phyloP scores from a whole-genome alignment of 169 alveolate genomes.

The Perkinsus chesapeaki region DNA sequence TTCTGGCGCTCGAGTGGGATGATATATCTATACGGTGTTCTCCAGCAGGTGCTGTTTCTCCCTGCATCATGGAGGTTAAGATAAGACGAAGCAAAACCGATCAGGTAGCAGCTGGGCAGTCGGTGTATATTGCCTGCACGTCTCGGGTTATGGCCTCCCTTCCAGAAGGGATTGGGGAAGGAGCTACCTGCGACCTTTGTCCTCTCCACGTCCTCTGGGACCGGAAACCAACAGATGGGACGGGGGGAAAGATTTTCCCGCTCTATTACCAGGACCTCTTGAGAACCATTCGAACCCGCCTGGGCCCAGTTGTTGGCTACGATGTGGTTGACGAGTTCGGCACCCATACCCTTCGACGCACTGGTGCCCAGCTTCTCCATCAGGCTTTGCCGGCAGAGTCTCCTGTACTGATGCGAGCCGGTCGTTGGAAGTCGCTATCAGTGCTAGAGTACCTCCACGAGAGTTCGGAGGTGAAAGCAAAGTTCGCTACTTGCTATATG shows the following conservation, averaged over 20 bases:
- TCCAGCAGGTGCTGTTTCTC: not conserved
- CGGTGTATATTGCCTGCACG: not conserved
- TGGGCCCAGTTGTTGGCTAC: not conserved
- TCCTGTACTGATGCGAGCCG: not conserved
- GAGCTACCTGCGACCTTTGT: not conserved
- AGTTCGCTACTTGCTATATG: not conserved
- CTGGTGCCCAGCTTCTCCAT: not conserved
- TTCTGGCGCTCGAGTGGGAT: not conserved
- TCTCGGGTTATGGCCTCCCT: not conserved
- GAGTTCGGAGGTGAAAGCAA: not conserved
- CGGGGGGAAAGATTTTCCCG: not conserved
- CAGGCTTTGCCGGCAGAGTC: not conserved
- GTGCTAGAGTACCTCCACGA: not conserved
- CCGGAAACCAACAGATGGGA: not conserved
- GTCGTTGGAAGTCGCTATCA: not conserved
- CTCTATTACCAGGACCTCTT: not conserved
- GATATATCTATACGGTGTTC: not conserved
- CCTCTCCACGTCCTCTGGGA: not conserved
- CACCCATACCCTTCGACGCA: not conserved
- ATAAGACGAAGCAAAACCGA: not conserved
- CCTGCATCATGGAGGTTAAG: not conserved
- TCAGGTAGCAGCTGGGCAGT: not conserved
- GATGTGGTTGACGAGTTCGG: not conserved
- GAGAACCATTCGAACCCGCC: not conserved
- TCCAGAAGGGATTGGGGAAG: not conserved